These are phyloP conservation scores for Xanthoconium stramineum DNA, from an alignment of 768 basidiomycete genomes.

Conservation along the genomic window DNA sequence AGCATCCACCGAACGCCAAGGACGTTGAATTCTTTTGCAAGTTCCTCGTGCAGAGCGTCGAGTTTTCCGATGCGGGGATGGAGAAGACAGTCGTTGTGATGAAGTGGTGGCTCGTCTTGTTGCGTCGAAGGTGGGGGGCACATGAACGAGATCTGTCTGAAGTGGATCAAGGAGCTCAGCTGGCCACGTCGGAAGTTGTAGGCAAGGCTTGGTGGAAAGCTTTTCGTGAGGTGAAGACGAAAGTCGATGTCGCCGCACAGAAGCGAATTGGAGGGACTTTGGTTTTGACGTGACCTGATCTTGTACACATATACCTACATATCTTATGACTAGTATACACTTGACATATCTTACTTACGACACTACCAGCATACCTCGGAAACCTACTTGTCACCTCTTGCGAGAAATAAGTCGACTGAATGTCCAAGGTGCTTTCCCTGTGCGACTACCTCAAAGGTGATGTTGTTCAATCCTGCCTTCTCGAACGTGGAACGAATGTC, in stretches of 20 bases:
- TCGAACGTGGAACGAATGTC: slow-evolving; percentile 51
- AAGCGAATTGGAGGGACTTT: slow-evolving; percentile 72
- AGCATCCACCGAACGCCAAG: slow-evolving; percentile 61
- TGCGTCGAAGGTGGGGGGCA: slow-evolving; percentile 60
- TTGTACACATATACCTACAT: neutral
- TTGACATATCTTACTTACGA: neutral
- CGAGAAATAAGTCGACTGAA: slow-evolving; percentile 51
- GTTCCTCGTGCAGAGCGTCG: slow-evolving; percentile 67
- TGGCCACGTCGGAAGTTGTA: slow-evolving; percentile 38
- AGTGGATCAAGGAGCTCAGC: slow-evolving; percentile 30
- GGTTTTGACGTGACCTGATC: slow-evolving; percentile 47
- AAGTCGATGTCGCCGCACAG: slow-evolving; percentile 62
- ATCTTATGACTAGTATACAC: neutral
- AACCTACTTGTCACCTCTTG: slow-evolving; percentile 43
- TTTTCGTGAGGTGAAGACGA: slow-evolving; percentile 64
- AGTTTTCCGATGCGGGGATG: slow-evolving; percentile 63
- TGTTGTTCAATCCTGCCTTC: slow-evolving; percentile 46
- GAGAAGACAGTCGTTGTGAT: slow-evolving; percentile 68
- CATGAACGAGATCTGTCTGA: slow-evolving; percentile 44
- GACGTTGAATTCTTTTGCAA: slow-evolving; percentile 76
- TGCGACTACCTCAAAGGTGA: slow-evolving; percentile 38
- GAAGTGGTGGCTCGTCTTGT: slow-evolving; percentile 78
- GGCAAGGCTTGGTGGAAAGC: slow-evolving; percentile 81
- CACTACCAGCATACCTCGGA: neutral
- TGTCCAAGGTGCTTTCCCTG: slow-evolving; percentile 31